Base-by-base conservation (phyloP, 352 stramenopile species). In the Phytophthora pini region DNA sequence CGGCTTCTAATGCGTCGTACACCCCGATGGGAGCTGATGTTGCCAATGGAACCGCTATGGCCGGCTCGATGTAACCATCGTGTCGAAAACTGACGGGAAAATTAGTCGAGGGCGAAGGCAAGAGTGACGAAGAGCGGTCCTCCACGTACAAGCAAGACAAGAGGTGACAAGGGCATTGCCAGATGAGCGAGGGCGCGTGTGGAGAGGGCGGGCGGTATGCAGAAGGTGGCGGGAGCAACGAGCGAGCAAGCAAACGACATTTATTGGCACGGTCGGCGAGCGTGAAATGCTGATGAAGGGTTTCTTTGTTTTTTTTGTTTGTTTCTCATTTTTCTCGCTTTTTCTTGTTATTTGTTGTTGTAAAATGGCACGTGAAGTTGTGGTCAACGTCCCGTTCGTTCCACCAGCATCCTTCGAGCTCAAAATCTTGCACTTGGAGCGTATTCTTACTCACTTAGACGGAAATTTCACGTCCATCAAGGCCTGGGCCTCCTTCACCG, bases 31-130 rank as follows among this genome's bases (percentile, higher is more conserved):
- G 71, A 15, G 74, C 82, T 12, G 82, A 94, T 62, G 65, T 89
- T 24, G 66, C 80, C 39, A 92, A 79, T 22, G 84, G 84, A 31
- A 94, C 86, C 26, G 86, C 86, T 11, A 94, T 94, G 84, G 84
- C 84, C 7, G 77, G 79, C n/a, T 88, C 76, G 24, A 85, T 79
- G 75, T 88, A 82, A 79, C 17, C n/a, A 40, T n/a, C 20, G 15
- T 12, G 39, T 22, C 34, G 20, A 56, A 38, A 24, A 43, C 20
- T n/a, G 24, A 56, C 29, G 13, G 39, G 12, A 45, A 50, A 56
- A 50, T 34, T 63, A 61, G 38, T 65, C 39, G 24, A 20, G 43
- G 24, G 50, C 10, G 41, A 53, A 52, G 34, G 40, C 26, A 38
- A 38, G 24, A 60, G 44, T 63, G 29, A 56, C 54, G 36, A 22